Base-by-base conservation (phyloP, 768 basidiomycete species). In the Leucosporidium creatinivorum region DNA sequence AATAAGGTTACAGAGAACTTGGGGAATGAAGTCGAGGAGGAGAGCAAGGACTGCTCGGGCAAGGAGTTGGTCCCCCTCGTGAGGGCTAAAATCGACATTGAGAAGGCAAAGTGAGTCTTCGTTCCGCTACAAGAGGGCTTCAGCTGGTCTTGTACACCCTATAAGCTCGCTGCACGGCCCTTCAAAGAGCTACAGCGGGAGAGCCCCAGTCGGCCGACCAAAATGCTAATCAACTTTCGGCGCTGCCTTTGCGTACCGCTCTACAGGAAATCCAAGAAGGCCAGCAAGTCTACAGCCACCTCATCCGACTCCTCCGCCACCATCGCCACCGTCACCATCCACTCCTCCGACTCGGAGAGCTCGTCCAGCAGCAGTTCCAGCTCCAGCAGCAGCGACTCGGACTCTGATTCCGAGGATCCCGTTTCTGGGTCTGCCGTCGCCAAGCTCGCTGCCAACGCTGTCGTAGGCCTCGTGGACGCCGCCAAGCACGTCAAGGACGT, bases 301-400 rank as follows among this genome's bases (percentile, higher is more conserved):
- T 15, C 10, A 1, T 30, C 30, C 52, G 52, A 54, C 25, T 54
- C 52, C 10, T 25, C 52, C 52, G 25, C 52, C 26, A 25, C 30
- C 52, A 54, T 26, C 26, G 52, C 25, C 6, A 54, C 52, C 52
- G 30, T 54, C 26, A 26, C 52, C 52, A 54, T 54, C 52, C 26
- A 54, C 52, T 54, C 52, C 8, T 54, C 52, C 26, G 39, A 44
- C 39, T 44, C 39, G 39, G 39, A 44, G 39, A 44, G 52, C 30
- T 54, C 52, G 51, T 52, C 51, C n/a, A n/a, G n/a, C n/a, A n/a
- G n/a, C n/a, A 54, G 52, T 19, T 54, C 52, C n/a, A n/a, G n/a
- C n/a, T n/a, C n/a, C n/a, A n/a, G n/a, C n/a, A n/a, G 31, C 30
- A n/a, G n/a, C 36, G 57, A 58, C 52, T 74, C 74, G 10, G 78